phyloP scores from a whole-genome alignment of 257 asterid genomes.

The Prunella vulgaris region DNA sequence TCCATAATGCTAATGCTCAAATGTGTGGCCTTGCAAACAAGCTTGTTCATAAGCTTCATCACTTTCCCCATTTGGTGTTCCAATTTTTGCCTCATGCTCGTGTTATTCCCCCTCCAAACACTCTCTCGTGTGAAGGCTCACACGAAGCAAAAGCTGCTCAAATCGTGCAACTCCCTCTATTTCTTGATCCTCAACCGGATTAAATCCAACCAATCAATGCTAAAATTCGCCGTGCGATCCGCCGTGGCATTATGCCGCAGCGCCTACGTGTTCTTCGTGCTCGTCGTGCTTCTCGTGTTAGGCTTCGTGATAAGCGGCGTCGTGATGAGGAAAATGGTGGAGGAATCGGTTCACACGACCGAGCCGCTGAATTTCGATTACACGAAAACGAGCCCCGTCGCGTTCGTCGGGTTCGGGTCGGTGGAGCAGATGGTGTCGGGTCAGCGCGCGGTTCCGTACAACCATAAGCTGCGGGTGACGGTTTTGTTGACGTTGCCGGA shows the following conservation, averaged over 20 bases:
- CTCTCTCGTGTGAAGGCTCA: slow-evolving; percentile 24
- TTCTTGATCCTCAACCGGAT: slow-evolving; percentile 23
- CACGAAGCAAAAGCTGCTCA: slow-evolving; percentile 29
- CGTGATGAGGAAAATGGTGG: slow-evolving; percentile 32
- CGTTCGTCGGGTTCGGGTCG: slow-evolving; percentile 35
- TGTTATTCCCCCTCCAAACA: slow-evolving; percentile 40
- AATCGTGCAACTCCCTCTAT: slow-evolving; percentile 18
- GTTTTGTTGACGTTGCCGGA: slow-evolving; percentile 57
- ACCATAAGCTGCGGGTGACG: slow-evolving; percentile 41
- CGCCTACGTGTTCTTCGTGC: slow-evolving; percentile 38
- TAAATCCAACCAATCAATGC: slow-evolving; percentile 24
- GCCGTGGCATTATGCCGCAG: slow-evolving; percentile 42
- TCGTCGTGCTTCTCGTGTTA: slow-evolving; percentile 32
- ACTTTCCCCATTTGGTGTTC: slow-evolving; percentile 36
- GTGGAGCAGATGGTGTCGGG: slow-evolving; percentile 8
- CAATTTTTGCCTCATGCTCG: slow-evolving; percentile 30
- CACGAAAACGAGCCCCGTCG: slow-evolving; percentile 52
- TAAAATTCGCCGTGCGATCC: slow-evolving; percentile 32
- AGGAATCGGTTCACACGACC: slow-evolving; percentile 42
- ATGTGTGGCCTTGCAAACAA: slow-evolving; percentile 36
- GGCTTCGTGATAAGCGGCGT: slow-evolving; percentile 40
- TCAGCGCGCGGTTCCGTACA: slow-evolving; percentile 27
- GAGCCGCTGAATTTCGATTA: slow-evolving; percentile 51
- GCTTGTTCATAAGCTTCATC: slow-evolving; percentile 30
- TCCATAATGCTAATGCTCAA: slow-evolving; percentile 27